These are phyloP conservation scores for Clarireedia hainanense DNA, from an alignment of 2,329 filamentous ascomycete species.

Conservation along the genomic window DNA sequence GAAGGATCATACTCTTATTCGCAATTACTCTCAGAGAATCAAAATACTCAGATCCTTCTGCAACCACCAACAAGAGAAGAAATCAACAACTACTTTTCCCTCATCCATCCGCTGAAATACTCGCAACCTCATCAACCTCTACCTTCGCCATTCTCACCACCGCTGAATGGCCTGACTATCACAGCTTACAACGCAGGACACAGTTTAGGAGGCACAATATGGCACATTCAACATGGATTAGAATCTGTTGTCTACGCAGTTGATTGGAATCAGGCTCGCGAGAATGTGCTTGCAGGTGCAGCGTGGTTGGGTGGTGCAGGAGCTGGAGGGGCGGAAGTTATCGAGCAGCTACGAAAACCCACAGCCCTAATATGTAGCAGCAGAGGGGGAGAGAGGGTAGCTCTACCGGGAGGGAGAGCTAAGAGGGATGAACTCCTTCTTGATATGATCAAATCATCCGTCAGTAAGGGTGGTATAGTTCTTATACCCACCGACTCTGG, in stretches of 20 bases:
- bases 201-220: conserved; percentile 93
- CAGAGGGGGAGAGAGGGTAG: conserved; percentile 64
- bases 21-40: conserved; percentile 40
- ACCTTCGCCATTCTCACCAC: conserved; percentile 78
- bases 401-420: conserved; percentile 63
- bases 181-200: conserved; percentile 97
- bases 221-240: conserved; percentile 94
- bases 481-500: conserved; percentile 93
- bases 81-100: conserved; percentile 83
- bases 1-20: conserved; percentile 50
- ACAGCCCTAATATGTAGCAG: conserved; percentile 92
- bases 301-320: conserved; percentile 84
- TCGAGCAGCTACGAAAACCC: conserved; percentile 86
- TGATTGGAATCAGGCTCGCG: conserved; percentile 96
- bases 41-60: conserved; percentile 46
- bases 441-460: conserved; percentile 70
- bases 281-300: conserved; percentile 88
- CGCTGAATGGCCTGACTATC: conserved; percentile 83
- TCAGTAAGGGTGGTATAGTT: conserved; percentile 79
- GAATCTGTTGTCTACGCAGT: conserved; percentile 97
- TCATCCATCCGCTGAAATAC: conserved; percentile 90
- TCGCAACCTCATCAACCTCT: conserved; percentile 91
- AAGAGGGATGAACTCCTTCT: conserved; percentile 82
- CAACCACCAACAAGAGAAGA: conserved; percentile 76
- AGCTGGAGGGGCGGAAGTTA: conserved; percentile 77